Conservation (phyloP, 306 rosid genomes). For the Prunus salicina region DNA sequence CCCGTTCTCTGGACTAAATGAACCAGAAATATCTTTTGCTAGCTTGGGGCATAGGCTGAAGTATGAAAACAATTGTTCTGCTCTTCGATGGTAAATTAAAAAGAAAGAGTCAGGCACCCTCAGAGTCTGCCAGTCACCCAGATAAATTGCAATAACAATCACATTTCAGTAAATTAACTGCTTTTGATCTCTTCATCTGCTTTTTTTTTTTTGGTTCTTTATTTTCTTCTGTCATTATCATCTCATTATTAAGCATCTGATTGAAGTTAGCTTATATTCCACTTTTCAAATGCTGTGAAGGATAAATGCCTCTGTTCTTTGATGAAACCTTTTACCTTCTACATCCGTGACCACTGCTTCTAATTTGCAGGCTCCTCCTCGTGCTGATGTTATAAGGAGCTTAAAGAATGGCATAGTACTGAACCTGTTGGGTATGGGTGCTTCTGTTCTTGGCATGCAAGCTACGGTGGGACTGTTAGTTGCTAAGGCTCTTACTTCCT, state of each 20-base stretch:
- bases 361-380: slow-evolving; percentile 83
- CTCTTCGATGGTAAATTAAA: background rate
- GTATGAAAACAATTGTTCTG: background rate
- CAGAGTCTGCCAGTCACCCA: background rate
- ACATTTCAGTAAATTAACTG: background rate
- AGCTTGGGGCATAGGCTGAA: background rate
- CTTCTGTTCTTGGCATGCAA: slow-evolving; percentile 94
- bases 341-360: slow-evolving; percentile 1
- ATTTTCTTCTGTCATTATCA: background rate
- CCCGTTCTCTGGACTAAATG: background rate
- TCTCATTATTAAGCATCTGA: background rate
- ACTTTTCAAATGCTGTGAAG: background rate
- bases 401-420: slow-evolving; percentile 71
- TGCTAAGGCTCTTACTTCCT: slow-evolving; percentile 92
- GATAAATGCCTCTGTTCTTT: background rate
- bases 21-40: background rate
- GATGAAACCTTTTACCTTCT: background rate
- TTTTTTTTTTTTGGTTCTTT: background rate
- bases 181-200: background rate
- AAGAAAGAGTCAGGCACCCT: background rate
- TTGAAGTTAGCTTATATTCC: background rate
- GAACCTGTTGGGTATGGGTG: slow-evolving; percentile 93
- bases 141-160: background rate
- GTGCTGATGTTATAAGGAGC: slow-evolving; percentile 91
- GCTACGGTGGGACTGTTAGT: slow-evolving; percentile 92